phyloP scores from a whole-genome alignment of 2,329 filamentous ascomycete species.

The Taxawa tesnikishii region DNA sequence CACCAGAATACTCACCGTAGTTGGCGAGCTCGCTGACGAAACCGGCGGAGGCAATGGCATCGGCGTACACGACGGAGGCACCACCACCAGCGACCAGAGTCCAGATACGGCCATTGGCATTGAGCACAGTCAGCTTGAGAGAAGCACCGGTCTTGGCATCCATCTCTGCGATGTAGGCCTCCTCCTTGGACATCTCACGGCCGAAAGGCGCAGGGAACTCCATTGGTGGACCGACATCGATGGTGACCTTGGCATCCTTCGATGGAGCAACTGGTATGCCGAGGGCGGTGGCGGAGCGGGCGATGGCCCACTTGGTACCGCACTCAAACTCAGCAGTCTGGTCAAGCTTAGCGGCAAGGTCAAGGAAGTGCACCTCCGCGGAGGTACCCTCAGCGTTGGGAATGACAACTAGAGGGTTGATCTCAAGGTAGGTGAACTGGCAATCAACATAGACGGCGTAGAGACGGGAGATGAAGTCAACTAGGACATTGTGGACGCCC shows the following conservation, averaged over 20 bases:
- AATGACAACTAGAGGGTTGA: conserved; percentile 97
- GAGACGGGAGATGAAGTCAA: conserved; percentile 96
- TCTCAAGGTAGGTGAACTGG: conserved; percentile 99
- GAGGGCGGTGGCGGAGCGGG: conserved; percentile 77
- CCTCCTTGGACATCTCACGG: conserved; percentile 96
- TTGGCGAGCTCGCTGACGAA: conserved; percentile 96
- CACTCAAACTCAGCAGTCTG: conserved; percentile 99
- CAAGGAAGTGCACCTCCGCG: conserved; percentile 92
- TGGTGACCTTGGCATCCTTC: conserved; percentile 64
- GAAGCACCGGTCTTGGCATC: conserved; percentile 99
- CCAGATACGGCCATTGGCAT: conserved; percentile 86
- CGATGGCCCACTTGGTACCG: conserved; percentile 97
- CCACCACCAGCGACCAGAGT: conserved; percentile 97
- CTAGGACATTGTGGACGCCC: conserved; percentile 93
- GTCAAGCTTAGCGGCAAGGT: conserved; percentile 96
- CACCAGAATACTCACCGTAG: conserved; percentile 99
- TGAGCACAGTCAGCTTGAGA: conserved; percentile 94
- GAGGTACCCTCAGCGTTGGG: conserved; percentile 87
- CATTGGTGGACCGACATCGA: conserved; percentile 95
- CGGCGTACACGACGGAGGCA: conserved; percentile 97
- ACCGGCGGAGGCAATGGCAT: conserved; percentile 92
- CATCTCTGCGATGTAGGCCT: conserved; percentile 97
- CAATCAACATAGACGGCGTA: conserved; percentile 99
- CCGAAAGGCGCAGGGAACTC: conserved; percentile 99
- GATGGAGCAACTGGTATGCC: conserved; percentile 57